Base-by-base conservation (phyloP, 306 rosid species). In the Trichosanthes truncata region DNA sequence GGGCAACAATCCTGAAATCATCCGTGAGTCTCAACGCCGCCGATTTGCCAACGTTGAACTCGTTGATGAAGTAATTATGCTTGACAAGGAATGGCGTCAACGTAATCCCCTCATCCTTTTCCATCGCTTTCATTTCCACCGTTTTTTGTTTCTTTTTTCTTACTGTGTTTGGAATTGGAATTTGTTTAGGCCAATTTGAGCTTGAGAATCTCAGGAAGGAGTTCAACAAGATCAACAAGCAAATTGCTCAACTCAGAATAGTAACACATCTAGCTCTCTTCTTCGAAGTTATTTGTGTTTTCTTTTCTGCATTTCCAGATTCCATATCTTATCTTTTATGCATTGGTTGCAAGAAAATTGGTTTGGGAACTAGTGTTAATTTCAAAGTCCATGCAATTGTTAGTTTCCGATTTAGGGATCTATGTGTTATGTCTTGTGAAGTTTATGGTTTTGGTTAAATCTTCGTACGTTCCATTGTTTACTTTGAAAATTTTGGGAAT, bases 11-110 rank as follows among this genome's bases (percentile, higher is more conserved):
- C 97, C 99, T 12, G 91, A 95, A 65, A 63, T 89, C 88, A 89
- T 95, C 46, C 97, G 97, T 23, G 97, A 95, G 83, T 95, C 97
- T 12, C 99, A 89, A 84, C 93, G 94, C 17, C 97, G 97, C n/a
- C 99, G 99, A 61, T 90, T 87, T 53, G 90, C 93, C 66, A 76
- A 51, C 82, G 97, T 95, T 26, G 97, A 91, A 15, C 46, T 79
- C 29, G 97, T 95, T 79, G 96, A 95, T 57, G 96, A 91, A 71
- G 85, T 95, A 80, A 91, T 95, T 88, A 62, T 51, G 85, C 92
- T 95, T 82, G 98, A 95, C 88, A 89, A 90, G 85, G 89, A 90
- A 84, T 91, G 97, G 97, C 97, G 98, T 56, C 87, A 87, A 40
- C 98, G 97, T 94, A 88, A 76, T 41, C 52, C 51, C 13, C 13